Base-by-base conservation (phyloP, 768 basidiomycete species). In the Leccinum boreale region DNA sequence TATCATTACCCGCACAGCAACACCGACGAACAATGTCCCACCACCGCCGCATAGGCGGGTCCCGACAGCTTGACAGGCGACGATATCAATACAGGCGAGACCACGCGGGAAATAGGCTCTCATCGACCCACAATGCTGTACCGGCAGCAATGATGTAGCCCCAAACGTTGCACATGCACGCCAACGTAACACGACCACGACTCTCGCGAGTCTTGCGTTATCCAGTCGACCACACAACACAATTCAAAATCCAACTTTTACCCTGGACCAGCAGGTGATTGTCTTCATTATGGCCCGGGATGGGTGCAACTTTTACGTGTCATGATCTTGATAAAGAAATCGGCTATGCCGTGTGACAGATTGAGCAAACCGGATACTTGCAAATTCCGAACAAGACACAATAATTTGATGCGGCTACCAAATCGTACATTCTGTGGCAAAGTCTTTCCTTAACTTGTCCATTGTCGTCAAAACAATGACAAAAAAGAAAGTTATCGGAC, bases 221-320 rank as follows among this genome's bases (percentile, higher is more conserved):
- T 29, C 29, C 29, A 29, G 29, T 29, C 10, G 3, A 44, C 62
- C 48, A 26, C 47, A n/a, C 29, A 29, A 9, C 39, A 42, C 5
- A 42, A 42, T 42, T 42, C 19, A 42, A 39, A 21, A 33, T 4
- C 33, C 55, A 52, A 39, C 29, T 31, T 31, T 39, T 50, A 29
- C 11, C 50, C 49, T 52, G 21, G 9, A 53, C 46, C 51, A 52
- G 17, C 7, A 56, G 47, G 39, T 4, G 17, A 36, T 29, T 55
- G 39, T 31, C 15, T 50, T 53, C 44, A 52, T 57, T 28, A 56
- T 52, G 26, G 48, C 29, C 39, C 31, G 51, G 55, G 11, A 45
- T 36, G n/a, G 63, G 52, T 55, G 50, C 39, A 44, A 47, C 24
- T 60, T 69, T 68, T 68, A 68, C 67, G 67, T 68, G 48, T 59